Evolutionary conservation across 176 grass and related monocot species (phyloP).

Genomic region (Bromus sterilis): DNA sequence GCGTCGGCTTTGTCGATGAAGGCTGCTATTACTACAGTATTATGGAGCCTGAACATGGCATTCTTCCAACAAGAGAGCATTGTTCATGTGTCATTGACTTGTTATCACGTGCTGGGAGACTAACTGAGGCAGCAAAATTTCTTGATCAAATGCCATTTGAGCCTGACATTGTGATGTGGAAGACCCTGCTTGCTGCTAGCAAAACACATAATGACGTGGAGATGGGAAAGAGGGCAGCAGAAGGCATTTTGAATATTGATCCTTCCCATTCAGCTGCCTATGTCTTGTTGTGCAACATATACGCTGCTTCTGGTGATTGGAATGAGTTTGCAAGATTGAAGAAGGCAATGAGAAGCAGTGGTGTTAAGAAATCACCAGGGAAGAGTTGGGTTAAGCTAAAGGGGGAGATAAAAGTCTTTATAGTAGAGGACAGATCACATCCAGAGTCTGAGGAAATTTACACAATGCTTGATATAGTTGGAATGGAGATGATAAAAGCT

Average conservation of each 20-base stretch:
- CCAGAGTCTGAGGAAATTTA: constrained; percentile 64
- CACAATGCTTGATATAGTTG: constrained; percentile 60
- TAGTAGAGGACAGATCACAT: constrained; percentile 67
- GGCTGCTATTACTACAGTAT: constrained; percentile 66
- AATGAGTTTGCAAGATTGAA: constrained; percentile 54
- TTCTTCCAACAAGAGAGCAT: constrained; percentile 54
- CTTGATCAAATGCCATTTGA: constrained; percentile 66
- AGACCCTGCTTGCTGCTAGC: constrained; percentile 67
- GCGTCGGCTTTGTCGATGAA: constrained; percentile 63
- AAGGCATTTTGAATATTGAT: constrained; percentile 57
- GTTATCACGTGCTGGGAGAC: constrained; percentile 71
- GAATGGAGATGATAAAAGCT: constrained; percentile 53
- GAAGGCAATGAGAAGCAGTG: constrained; percentile 53
- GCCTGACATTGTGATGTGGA: constrained; percentile 74
- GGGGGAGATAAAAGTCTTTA: constrained; percentile 68
- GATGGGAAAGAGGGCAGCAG: constrained; percentile 67
- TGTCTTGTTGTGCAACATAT: constrained; percentile 83
- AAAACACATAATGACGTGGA: constrained; percentile 59
- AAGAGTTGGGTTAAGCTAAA: constrained; percentile 84
- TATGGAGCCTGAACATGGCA: constrained; percentile 56
- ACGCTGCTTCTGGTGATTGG: constrained; percentile 86
- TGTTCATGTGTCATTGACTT: constrained; percentile 82
- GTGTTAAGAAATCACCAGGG: constrained; percentile 68
- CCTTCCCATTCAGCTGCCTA: constrained; percentile 59
- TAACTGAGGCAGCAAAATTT: constrained; percentile 62